A percentile compares a stretch with the other conserved stretches of the same genome.
phyloP scores from a whole-genome alignment of 2,329 filamentous ascomycete genomes.

The Furcasterigmium furcatum region DNA sequence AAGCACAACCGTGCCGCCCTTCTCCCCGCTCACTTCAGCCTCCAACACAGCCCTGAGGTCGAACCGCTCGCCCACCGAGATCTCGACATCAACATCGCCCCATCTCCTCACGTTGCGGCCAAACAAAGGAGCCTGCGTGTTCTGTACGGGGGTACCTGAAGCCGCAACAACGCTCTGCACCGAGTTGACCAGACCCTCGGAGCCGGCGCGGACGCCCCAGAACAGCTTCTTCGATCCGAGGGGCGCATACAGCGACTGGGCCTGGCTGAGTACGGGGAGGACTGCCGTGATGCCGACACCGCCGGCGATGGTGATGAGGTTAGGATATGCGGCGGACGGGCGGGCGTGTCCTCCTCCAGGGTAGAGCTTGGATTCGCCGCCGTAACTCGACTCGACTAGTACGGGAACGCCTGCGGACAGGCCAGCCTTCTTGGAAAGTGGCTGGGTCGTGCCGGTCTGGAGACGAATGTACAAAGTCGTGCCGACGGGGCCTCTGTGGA shows the following conservation, averaged over 20 bases:
- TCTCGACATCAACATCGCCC: constrained; percentile 21
- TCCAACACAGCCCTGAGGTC: constrained; percentile 19
- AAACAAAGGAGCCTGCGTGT: background rate
- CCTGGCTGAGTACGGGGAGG: constrained; percentile 17
- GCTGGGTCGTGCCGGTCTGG: constrained; percentile 18
- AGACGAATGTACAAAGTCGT: constrained; percentile 22
- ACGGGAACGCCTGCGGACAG: constrained; percentile 15
- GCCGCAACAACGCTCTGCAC: constrained; percentile 17
- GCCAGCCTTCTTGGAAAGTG: constrained; percentile 13
- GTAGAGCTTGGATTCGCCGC: constrained; percentile 15
- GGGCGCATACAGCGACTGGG: constrained; percentile 13
- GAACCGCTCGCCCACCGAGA: constrained; percentile 22
- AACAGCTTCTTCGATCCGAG: constrained; percentile 21
- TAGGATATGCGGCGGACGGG: constrained; percentile 8
- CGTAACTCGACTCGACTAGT: constrained; percentile 24
- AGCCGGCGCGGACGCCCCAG: constrained; percentile 21
- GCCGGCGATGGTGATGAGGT: constrained; percentile 23
- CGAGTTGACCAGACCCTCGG: constrained; percentile 15
- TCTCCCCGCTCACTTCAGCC: constrained; percentile 14
- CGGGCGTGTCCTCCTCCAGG: background rate
- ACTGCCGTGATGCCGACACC: constrained; percentile 26
- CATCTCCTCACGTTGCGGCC: constrained; percentile 8
- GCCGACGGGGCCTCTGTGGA: constrained; percentile 7
- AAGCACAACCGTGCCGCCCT: constrained; percentile 20
- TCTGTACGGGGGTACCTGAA: background rate